These are phyloP conservation scores for Lecanicillium sp. DNA, from an alignment of 2,329 filamentous ascomycete species.

Conservation along the genomic window DNA sequence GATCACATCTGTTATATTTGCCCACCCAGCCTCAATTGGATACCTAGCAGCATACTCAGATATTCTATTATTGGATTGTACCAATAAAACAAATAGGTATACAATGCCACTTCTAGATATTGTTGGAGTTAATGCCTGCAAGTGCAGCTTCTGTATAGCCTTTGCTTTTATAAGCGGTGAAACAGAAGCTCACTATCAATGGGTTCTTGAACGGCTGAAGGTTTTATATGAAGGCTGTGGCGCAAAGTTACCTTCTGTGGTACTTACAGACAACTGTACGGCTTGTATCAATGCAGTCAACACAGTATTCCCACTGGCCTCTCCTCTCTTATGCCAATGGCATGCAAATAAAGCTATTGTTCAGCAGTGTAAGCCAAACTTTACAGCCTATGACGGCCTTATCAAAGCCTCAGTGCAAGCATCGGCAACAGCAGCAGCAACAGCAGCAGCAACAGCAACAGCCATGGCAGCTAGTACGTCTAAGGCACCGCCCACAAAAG, in stretches of 20 bases:
- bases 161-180: constrained; percentile 20
- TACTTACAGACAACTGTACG: constrained; percentile 20
- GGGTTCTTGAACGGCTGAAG: constrained; percentile 18
- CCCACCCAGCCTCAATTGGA: constrained; percentile 19
- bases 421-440: too few relatives aligned
- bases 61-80: constrained; percentile 19
- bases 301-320: constrained; percentile 12
- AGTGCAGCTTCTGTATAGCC: constrained; percentile 20
- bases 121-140: constrained; percentile 18
- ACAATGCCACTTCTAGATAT: constrained; percentile 21
- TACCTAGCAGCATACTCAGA: constrained; percentile 19
- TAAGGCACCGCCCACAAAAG: too few relatives aligned
- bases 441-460: too few relatives aligned
- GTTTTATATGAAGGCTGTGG: constrained; percentile 16
- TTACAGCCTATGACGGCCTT: constrained; percentile 7
- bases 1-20: constrained; percentile 20
- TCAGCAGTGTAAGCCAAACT: constrained; percentile 10
- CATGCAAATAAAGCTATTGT: constrained; percentile 16
- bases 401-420: too few relatives aligned
- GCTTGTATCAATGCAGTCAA: constrained; percentile 15
- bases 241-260: constrained; percentile 14
- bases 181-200: constrained; percentile 17
- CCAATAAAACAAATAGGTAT: constrained; percentile 22
- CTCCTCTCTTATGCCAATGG: constrained; percentile 16
- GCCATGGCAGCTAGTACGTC: too few relatives aligned